Evolutionary conservation across 768 basidiomycete species (phyloP).

Genomic region (Leccinum imitatum): DNA sequence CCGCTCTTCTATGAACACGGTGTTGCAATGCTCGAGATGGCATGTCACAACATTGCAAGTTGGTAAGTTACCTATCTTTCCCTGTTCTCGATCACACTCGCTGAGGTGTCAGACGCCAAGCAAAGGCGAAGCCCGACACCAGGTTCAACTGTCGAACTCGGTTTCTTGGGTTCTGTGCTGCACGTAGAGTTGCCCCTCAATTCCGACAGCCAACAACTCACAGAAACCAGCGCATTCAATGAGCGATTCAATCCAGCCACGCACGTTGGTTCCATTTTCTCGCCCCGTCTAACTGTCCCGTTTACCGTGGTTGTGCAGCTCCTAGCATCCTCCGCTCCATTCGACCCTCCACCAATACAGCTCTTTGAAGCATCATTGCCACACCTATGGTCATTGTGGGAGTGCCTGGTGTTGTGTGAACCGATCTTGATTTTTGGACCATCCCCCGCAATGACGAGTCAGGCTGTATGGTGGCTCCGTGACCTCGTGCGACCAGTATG

Average conservation of each 20-base stretch:
- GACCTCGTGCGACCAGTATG: constrained; percentile 82
- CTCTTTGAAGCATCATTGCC: constrained; percentile 64
- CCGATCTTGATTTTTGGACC: constrained; percentile 82
- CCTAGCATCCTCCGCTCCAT: constrained; percentile 61
- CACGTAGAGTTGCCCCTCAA: constrained; percentile 69
- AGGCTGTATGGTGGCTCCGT: constrained; percentile 89
- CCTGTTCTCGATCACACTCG: constrained; percentile 1
- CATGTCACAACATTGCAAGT: constrained; percentile 79
- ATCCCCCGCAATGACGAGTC: constrained; percentile 79
- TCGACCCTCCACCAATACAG: constrained; percentile 54
- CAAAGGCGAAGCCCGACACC: constrained; percentile 75
- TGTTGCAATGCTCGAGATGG: constrained; percentile 77
- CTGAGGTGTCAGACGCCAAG: constrained; percentile 30
- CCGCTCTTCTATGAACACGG: constrained; percentile 75
- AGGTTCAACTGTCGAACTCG: constrained; percentile 71
- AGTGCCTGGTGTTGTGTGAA: constrained; percentile 88
- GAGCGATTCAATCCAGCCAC: constrained; percentile 51
- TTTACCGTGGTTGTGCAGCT: constrained; percentile 44
- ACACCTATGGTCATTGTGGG: constrained; percentile 87
- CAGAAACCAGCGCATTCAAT: constrained; percentile 49
- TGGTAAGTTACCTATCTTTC: constrained; percentile 55
- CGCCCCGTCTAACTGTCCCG: background rate
- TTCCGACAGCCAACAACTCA: constrained; percentile 71
- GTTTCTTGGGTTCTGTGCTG: constrained; percentile 78
- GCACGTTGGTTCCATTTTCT: constrained; percentile 40